Base-by-base conservation (phyloP, 345 rosid genomes). In the Salix dunnii region DNA sequence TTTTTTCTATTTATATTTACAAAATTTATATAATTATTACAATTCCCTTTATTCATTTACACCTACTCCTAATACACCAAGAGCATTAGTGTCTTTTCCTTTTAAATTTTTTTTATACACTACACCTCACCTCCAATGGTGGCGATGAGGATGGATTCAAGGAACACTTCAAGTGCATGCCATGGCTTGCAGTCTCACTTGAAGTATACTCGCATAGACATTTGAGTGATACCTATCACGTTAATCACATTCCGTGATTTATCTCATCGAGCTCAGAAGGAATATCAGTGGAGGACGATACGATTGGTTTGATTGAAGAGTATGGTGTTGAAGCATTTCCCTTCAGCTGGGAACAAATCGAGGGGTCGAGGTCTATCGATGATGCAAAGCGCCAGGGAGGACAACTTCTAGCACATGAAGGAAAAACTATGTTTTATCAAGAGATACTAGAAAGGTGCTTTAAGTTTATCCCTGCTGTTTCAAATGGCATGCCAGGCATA, bases 181-280 rank as follows among this genome's bases (percentile, higher is more conserved):
- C 97, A 25, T 90, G 97, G 97, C 90, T 90, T 28, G 90, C 92
- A 9, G 85, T 92, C 78, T 92, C 96, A 10, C 91, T 91, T 82
- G 84, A 81, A 62, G 79, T 53, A 36, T 82, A 64, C 68, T 70
- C 89, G 66, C 87, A 82, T 38, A 83, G 83, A 58, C 78, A 74
- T 48, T 71, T 92, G 78, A 84, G 83, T 23, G 83, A 76, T n/a
- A n/a, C n/a, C n/a, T n/a, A n/a, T n/a, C n/a, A n/a, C n/a, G n/a
- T n/a, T n/a, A n/a, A n/a, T n/a, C n/a, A n/a, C n/a, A n/a, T n/a
- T n/a, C n/a, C n/a, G n/a, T n/a, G n/a, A n/a, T 84, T 90, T 14
- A 61, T 89, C 79, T 85, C 97, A 36, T 73, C 88, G 72, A 80
- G 67, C 77, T 73, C 87, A 23, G 88, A 86, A 74, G 94, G 83